These are phyloP conservation scores for Usnea hakonensis DNA, from an alignment of 495 filamentous ascomycete species.

Conservation along the genomic window DNA sequence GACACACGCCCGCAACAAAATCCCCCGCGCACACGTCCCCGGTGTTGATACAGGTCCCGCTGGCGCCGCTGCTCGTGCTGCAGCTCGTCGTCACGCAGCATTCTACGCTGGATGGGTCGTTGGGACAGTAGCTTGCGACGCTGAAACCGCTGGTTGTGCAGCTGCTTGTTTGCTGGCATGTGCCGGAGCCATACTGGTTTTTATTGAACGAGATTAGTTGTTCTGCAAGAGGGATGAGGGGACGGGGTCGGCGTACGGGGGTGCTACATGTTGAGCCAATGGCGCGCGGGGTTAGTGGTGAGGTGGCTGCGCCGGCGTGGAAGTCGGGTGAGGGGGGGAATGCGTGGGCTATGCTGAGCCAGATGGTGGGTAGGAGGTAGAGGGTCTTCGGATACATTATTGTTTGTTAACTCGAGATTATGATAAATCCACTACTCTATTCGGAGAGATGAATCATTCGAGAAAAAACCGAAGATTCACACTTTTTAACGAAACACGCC, in stretches of 20 bases:
- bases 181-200: slow-evolving; percentile 10
- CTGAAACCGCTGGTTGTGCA: slow-evolving; percentile 9
- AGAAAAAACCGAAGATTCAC: too few relatives aligned
- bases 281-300: not conserved
- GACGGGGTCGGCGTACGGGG: not conserved
- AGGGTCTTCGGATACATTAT: too few relatives aligned
- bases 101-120: slow-evolving; percentile 4
- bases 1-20: slow-evolving; percentile 5
- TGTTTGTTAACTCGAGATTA: too few relatives aligned
- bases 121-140: slow-evolving; percentile 3
- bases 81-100: slow-evolving; percentile 5
- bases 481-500: too few relatives aligned
- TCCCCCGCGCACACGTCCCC: not conserved
- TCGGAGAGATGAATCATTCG: too few relatives aligned
- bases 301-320: not conserved
- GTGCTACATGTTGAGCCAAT: slow-evolving; percentile 8
- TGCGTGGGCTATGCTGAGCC: not conserved
- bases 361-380: not conserved
- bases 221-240: not conserved
- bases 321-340: not conserved
- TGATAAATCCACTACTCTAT: too few relatives aligned
- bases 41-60: slow-evolving; percentile 5
- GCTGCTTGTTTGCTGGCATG: slow-evolving; percentile 1
- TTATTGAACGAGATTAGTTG: not conserved
- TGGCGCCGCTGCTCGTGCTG: not conserved